A percentile compares a stretch with the other conserved stretches of the same genome.
phyloP scores from a whole-genome alignment of 345 rosid genomes.

The Populus euphratica region DNA sequence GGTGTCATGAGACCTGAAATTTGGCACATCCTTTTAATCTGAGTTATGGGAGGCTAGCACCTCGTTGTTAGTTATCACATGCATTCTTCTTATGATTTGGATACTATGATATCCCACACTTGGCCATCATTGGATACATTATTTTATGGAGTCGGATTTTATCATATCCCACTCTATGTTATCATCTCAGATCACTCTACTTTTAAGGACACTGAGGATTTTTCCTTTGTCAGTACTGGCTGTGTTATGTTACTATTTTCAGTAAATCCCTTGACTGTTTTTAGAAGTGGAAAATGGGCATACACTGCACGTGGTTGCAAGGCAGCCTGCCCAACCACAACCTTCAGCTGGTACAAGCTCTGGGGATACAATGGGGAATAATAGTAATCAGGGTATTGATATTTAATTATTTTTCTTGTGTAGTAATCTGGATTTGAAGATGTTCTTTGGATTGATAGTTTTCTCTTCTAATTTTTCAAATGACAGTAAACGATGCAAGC shows the following conservation, averaged over 20 bases:
- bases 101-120: background rate
- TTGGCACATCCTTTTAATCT: background rate
- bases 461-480: conserved; percentile 8
- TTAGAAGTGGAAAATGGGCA: conserved; percentile 91
- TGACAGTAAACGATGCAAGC: conserved; percentile 53
- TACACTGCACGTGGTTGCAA: conserved; percentile 81
- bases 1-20: background rate
- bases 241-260: background rate
- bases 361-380: conserved; percentile 45
- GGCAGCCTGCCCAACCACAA: conserved; percentile 63
- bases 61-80: background rate
- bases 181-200: background rate
- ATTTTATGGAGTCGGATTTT: background rate
- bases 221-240: background rate
- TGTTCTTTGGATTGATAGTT: background rate
- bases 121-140: background rate
- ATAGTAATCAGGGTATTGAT: conserved; percentile 41
- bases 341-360: conserved; percentile 52
- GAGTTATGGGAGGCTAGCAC: background rate
- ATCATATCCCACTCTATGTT: background rate
- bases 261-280: conserved; percentile 37
- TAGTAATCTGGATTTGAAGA: conserved; percentile 3
- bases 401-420: conserved; percentile 8
- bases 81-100: background rate
- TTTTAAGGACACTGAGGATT: background rate